A percentile compares a stretch with the other conserved stretches of the same genome.
These are phyloP conservation scores for Pseudevernia furfuracea DNA, from an alignment of 495 filamentous ascomycete species.

Conservation along the genomic window DNA sequence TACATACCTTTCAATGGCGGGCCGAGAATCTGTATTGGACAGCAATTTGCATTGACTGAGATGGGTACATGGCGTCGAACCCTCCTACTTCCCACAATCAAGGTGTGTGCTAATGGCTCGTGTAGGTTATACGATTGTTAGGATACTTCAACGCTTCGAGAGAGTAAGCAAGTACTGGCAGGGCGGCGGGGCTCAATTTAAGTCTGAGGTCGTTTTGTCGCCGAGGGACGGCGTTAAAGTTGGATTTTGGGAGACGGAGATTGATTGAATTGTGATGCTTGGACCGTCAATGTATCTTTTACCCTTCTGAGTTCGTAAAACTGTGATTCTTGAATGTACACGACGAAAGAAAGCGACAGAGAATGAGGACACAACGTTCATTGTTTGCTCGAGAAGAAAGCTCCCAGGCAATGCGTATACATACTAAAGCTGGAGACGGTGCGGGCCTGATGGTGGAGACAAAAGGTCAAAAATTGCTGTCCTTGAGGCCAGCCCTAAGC, in stretches of 20 bases:
- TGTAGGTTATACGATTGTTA: slow-evolving; percentile 30
- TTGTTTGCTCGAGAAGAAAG: too few relatives aligned
- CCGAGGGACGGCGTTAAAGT: slow-evolving; percentile 56
- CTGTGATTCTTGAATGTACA: too few relatives aligned
- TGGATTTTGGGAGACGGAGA: slow-evolving; percentile 36
- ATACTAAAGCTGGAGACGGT: too few relatives aligned
- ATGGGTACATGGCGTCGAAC: slow-evolving; percentile 23
- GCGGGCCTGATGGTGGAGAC: too few relatives aligned
- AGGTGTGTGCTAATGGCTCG: background rate
- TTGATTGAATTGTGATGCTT: background rate
- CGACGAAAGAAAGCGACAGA: background rate
- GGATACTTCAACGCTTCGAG: slow-evolving; percentile 35
- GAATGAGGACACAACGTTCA: background rate
- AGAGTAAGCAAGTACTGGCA: slow-evolving; percentile 45
- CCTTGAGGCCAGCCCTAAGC: too few relatives aligned
- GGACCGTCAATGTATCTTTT: background rate
- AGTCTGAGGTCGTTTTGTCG: slow-evolving; percentile 59
- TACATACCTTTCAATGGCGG: slow-evolving; percentile 70
- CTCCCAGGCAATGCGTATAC: too few relatives aligned
- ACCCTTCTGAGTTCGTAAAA: background rate
- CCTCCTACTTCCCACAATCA: background rate
- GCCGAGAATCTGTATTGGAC: slow-evolving; percentile 38
- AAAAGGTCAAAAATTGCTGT: too few relatives aligned
- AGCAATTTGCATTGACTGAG: slow-evolving; percentile 53
- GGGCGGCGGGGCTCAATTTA: slow-evolving; percentile 46